These are phyloP conservation scores for Beauveria sp. DNA, from an alignment of 2,329 filamentous ascomycete genomes.

Conservation along the genomic window DNA sequence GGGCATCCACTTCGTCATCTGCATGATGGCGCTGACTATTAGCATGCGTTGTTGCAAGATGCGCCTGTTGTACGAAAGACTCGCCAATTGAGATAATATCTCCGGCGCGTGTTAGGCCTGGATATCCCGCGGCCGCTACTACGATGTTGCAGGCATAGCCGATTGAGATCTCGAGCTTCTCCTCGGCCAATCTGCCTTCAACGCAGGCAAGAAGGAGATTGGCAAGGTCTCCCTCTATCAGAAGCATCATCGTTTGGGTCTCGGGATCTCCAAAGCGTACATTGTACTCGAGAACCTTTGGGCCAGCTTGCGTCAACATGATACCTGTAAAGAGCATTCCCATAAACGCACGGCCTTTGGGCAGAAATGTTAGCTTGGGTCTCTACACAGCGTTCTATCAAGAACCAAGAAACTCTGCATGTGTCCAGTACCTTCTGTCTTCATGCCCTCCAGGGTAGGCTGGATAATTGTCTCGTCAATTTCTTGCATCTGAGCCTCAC, in stretches of 20 bases:
- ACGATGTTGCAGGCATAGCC: conserved; percentile 77
- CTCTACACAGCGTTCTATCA: too few species aligned
- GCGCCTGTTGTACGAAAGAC: not conserved
- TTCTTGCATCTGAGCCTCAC: conserved; percentile 42
- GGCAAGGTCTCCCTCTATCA: conserved; percentile 77
- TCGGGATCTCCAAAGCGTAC: conserved; percentile 85
- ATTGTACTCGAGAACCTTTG: conserved; percentile 82
- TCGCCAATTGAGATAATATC: not conserved
- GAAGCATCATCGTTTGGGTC: conserved; percentile 70
- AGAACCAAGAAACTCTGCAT: too few species aligned
- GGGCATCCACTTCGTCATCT: not conserved
- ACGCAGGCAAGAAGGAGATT: conserved; percentile 78
- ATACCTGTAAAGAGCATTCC: conserved; percentile 74
- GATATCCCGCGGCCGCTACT: conserved; percentile 73
- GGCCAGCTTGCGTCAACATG: conserved; percentile 72
- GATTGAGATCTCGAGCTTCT: conserved; percentile 53
- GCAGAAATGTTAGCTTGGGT: not conserved
- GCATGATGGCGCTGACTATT: not conserved
- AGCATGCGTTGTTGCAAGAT: not conserved
- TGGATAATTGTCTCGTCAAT: conserved; percentile 53
- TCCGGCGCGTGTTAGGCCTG: not conserved
- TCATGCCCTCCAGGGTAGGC: conserved; percentile 58
- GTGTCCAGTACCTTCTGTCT: conserved; percentile 37
- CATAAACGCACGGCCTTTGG: conserved; percentile 39
- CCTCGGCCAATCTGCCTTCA: conserved; percentile 58